These are phyloP conservation scores for Amylocarpus encephaloides DNA, from an alignment of 2,329 filamentous ascomycete genomes.

Conservation along the genomic window DNA sequence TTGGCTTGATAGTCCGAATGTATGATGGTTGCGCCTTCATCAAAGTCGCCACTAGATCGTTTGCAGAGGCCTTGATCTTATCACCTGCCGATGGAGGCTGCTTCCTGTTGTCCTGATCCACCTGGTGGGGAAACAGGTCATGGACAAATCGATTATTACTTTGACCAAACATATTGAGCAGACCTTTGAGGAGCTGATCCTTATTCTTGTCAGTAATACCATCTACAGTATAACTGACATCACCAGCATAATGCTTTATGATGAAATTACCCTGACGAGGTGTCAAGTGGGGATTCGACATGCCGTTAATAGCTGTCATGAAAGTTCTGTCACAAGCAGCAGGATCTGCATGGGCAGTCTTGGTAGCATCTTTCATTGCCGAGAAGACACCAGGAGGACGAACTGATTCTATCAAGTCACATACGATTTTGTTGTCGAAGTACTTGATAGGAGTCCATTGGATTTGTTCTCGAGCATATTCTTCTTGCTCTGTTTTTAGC, in stretches of 20 bases:
- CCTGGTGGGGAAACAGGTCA: slow-evolving; percentile 81
- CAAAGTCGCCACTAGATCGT: slow-evolving; percentile 86
- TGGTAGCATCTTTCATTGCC: slow-evolving; percentile 93
- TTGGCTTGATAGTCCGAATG: slow-evolving; percentile 98
- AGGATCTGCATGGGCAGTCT: slow-evolving; percentile 95
- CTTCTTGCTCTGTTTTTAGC: slow-evolving; percentile 92
- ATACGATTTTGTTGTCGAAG: slow-evolving; percentile 99
- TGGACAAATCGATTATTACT: slow-evolving; percentile 85
- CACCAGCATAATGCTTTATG: slow-evolving; percentile 97
- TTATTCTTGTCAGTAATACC: slow-evolving; percentile 99
- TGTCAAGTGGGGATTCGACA: slow-evolving; percentile 86
- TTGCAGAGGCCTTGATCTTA: slow-evolving; percentile 91
- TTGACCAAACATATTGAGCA: slow-evolving; percentile 77
- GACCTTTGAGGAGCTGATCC: slow-evolving; percentile 89
- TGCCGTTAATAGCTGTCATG: slow-evolving; percentile 83
- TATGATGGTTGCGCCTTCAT: slow-evolving; percentile 98
- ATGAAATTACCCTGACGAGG: slow-evolving; percentile 94
- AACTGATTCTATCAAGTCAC: slow-evolving; percentile 89
- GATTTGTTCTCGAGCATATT: slow-evolving; percentile 93
- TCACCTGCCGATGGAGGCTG: slow-evolving; percentile 92
- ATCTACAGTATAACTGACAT: slow-evolving; percentile 88
- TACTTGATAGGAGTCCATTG: slow-evolving; percentile 99
- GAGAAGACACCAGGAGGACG: slow-evolving; percentile 90
- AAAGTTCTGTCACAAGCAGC: slow-evolving; percentile 93
- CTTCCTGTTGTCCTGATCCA: slow-evolving; percentile 92